Evolutionary conservation across 2,329 filamentous ascomycete genomes (phyloP).

Genomic region (Fusarium equiseti): DNA sequence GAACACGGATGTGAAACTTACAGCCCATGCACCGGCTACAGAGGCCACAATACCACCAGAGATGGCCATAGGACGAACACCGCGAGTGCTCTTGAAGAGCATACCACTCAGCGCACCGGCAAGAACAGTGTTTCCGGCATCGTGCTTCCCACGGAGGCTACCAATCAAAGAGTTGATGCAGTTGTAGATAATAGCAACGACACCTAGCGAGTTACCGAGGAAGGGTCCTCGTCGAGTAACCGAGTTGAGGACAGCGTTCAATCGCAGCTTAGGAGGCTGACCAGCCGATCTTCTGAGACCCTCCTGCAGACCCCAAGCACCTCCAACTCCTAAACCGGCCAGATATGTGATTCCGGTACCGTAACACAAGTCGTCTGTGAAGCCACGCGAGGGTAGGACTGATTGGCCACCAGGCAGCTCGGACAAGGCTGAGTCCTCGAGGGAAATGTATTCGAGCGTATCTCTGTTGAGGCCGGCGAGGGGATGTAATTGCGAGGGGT

Average conservation of each 20-base stretch:
- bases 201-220: constrained; percentile 94
- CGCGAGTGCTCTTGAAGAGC: constrained; percentile 96
- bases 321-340: constrained; percentile 85
- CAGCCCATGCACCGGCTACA: constrained; percentile 89
- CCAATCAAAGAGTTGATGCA: constrained; percentile 88
- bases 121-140: constrained; percentile 86
- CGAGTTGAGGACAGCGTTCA: constrained; percentile 95
- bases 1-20: constrained; percentile 64
- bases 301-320: constrained; percentile 92
- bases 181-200: constrained; percentile 97
- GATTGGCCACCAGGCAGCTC: constrained; percentile 88
- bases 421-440: constrained; percentile 91
- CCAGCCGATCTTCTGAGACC: constrained; percentile 82
- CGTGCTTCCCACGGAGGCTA: constrained; percentile 84
- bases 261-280: constrained; percentile 86
- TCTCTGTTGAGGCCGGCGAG: constrained; percentile 93
- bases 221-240: constrained; percentile 94
- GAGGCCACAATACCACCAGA: constrained; percentile 90
- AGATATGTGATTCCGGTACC: constrained; percentile 96
- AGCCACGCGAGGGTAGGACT: constrained; percentile 92
- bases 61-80: constrained; percentile 91
- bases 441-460: constrained; percentile 91
- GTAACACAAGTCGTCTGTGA: constrained; percentile 98
- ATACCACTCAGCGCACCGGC: constrained; percentile 91
- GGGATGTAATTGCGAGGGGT: constrained; percentile 90